Base-by-base conservation (phyloP, 129 eudicot genomes). In the Flaveria linearis region DNA sequence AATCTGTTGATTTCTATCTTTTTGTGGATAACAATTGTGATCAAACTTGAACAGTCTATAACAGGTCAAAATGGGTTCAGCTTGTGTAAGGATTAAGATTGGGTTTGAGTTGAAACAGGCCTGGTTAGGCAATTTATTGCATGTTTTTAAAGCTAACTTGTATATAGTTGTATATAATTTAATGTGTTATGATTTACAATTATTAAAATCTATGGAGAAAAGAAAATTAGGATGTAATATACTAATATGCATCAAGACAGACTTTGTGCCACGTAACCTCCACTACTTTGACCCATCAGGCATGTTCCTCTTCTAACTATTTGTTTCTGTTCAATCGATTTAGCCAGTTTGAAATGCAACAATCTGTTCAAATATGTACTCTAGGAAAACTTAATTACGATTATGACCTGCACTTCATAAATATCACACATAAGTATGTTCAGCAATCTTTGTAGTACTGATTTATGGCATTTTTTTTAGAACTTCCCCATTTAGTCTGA, bases 41-140 rank as follows among this genome's bases (percentile, higher is more conserved):
- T 43, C 30, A 68, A 69, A 69, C 69, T 41, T 56, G 36, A 76
- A 66, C 22, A 28, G 47, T 42, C 66, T 3, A 60, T 11, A 60
- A 25, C 39, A 0, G n/a, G 39, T 60, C 39, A 60, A 11, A 56
- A 11, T 58, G 65, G 33, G 16, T 10, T 60, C 66, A 3, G 3
- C 41, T 60, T 60, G 36, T 30, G 58, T 52, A 15, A 51, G 8
- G n/a, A 51, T 51, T 51, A 2, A 51, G n/a, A 16, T 51, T 51
- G 20, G 18, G 26, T 57, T 10, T 12, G 17, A 17, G 66, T 60
- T 56, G 28, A 60, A 58, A 60, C 39, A 10, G 39, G 39, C 9
- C 13, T 13, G 9, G 22, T 8, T 20, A 15, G 64, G 41, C 41
- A 28, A 60, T 16, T 23, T 58, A 2, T 4, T 60, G 66, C 17